These are phyloP conservation scores for Quercus variabilis DNA, from an alignment of 306 rosid species.

Conservation along the genomic window DNA sequence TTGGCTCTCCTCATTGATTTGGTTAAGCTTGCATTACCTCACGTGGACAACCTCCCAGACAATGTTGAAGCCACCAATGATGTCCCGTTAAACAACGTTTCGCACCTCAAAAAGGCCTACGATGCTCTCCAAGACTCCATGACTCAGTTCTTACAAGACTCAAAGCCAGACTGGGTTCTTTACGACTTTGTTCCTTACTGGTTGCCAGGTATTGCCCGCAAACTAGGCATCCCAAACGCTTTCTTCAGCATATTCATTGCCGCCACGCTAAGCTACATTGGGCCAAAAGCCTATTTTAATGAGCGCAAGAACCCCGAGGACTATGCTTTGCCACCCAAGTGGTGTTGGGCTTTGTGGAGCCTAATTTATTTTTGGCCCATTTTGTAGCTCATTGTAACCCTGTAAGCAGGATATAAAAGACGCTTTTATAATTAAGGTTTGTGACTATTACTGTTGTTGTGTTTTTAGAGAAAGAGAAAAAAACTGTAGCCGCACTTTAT, in stretches of 20 bases:
- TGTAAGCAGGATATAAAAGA: too few relatives aligned
- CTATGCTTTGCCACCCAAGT: conserved; percentile 9
- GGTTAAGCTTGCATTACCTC: conserved; percentile 42
- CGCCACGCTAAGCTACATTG: neutral
- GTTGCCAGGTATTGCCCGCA: conserved; percentile 2
- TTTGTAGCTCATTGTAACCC: too few relatives aligned
- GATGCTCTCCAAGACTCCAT: conserved; percentile 42
- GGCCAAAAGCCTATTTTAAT: neutral
- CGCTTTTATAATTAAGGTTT: too few relatives aligned
- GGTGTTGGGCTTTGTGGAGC: neutral
- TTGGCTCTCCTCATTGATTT: conserved; percentile 21
- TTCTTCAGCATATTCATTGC: conserved; percentile 38
- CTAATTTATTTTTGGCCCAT: too few relatives aligned
- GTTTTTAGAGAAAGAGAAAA: too few relatives aligned
- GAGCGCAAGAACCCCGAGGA: neutral
- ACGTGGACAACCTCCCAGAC: conserved; percentile 25
- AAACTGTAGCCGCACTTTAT: too few relatives aligned
- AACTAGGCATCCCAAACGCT: conserved; percentile 20
- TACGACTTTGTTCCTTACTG: conserved; percentile 38
- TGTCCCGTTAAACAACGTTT: conserved; percentile 34
- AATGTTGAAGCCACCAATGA: conserved; percentile 48
- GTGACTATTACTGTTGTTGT: too few relatives aligned
- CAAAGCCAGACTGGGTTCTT: conserved; percentile 54
- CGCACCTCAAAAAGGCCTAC: conserved; percentile 37
- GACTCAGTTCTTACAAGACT: conserved; percentile 17